Base-by-base conservation (phyloP, 495 filamentous ascomycete species). In the Neurospora sp. region DNA sequence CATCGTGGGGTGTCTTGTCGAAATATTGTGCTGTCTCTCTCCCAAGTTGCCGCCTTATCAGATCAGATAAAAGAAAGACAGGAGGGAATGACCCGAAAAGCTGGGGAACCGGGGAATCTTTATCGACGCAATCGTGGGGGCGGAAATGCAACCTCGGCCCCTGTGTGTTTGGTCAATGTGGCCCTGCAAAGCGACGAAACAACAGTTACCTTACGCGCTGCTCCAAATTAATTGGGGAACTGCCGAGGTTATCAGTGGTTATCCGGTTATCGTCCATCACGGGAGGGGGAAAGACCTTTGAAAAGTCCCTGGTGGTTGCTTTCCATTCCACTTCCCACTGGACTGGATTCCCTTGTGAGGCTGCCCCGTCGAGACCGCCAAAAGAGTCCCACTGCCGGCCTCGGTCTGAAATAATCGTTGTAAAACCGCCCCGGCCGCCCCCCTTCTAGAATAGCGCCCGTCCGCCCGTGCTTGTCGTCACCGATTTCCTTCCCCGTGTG, bases 201-300 rank as follows among this genome's bases (percentile, higher is more conserved):
- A 65, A 35, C 22, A 35, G 22, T 31, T 35, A 35, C 4, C 31
- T 14, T 14, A 35, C 8, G 53, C 11, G 39, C 71, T 42, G 59
- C 61, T 39, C 59, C 59, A 69, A 39, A 39, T 37, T 35, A 31
- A 40, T 18, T 65, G 53, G 41, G 40, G 39, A 73, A 70, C 39
- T 73, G 71, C 73, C 73, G 73, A 74, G 73, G 73, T 74, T 74
- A 41, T 71, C 73, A 40, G 73, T 71, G 70, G 70, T 74, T 71
- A 42, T 71, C 73, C 70, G 69, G 73, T 71, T 46, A 74, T 69
- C 70, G 70, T 39, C 53, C 70, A 74, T 71, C 72, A 71, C 72
- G 69, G 69, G 53, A 18, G 27, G 53, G 53, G 53, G 53, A 35
- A 18, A 65, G 11, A 59, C 48, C 53, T 65, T 65, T 35, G 27